Base-by-base conservation (phyloP, 2,329 filamentous ascomycete species). In the Xylariaceae sp. region DNA sequence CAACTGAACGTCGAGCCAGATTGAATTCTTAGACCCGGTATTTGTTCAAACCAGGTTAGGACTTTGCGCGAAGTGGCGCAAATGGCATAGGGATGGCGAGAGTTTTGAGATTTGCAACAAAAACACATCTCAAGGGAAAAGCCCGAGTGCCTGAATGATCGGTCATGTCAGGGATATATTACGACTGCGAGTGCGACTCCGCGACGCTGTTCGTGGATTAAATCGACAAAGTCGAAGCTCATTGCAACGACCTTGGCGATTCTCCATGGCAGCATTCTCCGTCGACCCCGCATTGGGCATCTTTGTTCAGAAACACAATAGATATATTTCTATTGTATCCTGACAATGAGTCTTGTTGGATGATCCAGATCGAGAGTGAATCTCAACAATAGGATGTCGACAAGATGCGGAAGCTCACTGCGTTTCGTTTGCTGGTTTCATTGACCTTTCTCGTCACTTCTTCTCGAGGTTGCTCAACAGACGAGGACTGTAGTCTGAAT, bases 401-500 rank as follows among this genome's bases (percentile, higher is more conserved):
- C 35, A 47, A 51, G 1, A 56, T 61, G 56, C 39, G 30, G 23
- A 2, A 51, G 9, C 8, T 51, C 34, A 7, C 15, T 37, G 13
- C 18, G 11, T 2, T 58, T 44, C 18, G 37, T n/a, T 51, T 30
- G n/a, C 37, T 59, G 42, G 30, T 30, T 48, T 42, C n/a, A 23
- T 34, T 51, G 9, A 47, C n/a, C 15, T 2, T 42, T 47, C 5
- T 55, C 30, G 47, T 60, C 15, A 23, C 34, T 48, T 34, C 37
- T 23, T 58, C 52, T 13, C 50, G 52, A 53, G 59, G 55, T 49
- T 69, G 66, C 39, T 30, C 45, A 7, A 63, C 59, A 39, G 65
- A 68, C 45, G 66, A 69, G 1, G 66, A 77, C 62, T 78, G 75
- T 59, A 75, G 70, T 54, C 70, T 76, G 6, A 77, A 76, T 54